Percentiles rank a stretch among this genome's conserved stretches.
These are phyloP conservation scores for Luvunga scandens DNA, from an alignment of 345 rosid genomes.

Conservation along the genomic window DNA sequence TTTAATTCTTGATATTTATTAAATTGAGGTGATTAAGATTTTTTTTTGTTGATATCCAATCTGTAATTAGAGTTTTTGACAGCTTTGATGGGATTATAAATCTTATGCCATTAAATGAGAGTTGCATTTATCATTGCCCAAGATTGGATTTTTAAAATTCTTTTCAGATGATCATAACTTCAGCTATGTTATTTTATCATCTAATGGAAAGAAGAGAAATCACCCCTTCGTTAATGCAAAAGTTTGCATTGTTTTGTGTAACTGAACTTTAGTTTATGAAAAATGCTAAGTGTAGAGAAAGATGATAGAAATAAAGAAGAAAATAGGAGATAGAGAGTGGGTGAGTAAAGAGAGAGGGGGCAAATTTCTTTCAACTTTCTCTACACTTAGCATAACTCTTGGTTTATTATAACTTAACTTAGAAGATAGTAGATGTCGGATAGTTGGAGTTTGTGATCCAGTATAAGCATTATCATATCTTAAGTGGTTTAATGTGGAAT, in stretches of 20 bases:
- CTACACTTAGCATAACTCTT: no score
- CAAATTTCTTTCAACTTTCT: no score
- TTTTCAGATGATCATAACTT: constrained; percentile 19
- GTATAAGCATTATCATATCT: background rate
- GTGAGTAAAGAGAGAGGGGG: no score
- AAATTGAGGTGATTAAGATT: no score
- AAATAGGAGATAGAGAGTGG: no score
- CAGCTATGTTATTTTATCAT: no score
- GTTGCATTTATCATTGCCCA: constrained; percentile 27
- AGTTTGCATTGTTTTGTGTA: background rate
- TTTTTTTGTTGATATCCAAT: constrained; percentile 70
- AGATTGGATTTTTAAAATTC: constrained; percentile 71
- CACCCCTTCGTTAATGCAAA: background rate
- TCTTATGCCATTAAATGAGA: constrained; percentile 32
- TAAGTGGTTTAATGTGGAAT: background rate
- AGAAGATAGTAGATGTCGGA: background rate
- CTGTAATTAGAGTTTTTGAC: constrained; percentile 70
- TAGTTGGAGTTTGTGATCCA: background rate
- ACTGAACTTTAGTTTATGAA: background rate
- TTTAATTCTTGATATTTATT: no score
- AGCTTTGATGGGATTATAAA: constrained; percentile 55
- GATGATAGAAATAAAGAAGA: no score
- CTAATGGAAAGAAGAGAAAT: background rate
- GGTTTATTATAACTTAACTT: no score
- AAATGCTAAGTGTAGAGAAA: no score